phyloP scores from a whole-genome alignment of 1,139 yeast genomes.

The Geotrichum reessii region DNA sequence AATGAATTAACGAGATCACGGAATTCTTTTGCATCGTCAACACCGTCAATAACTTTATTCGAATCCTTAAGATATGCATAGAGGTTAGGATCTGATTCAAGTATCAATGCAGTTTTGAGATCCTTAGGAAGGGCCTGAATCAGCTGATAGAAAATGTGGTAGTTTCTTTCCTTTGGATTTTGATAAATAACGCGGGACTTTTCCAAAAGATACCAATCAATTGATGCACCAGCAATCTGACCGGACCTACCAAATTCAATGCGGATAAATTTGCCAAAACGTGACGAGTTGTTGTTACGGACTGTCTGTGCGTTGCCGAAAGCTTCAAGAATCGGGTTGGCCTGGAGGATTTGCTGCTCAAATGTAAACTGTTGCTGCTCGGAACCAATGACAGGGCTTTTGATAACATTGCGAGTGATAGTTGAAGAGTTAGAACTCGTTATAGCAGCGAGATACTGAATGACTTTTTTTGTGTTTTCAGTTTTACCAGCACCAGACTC shows the following conservation, averaged over 20 bases:
- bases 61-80: conserved; percentile 59
- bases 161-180: conserved; percentile 71
- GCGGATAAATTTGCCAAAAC: conserved; percentile 94
- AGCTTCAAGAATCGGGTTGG: conserved; percentile 92
- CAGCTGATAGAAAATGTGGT: conserved; percentile 87
- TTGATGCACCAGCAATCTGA: conserved; percentile 77
- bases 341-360: conserved; percentile 82
- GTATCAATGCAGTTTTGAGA: conserved; percentile 45
- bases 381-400: neutral
- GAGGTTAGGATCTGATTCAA: conserved; percentile 42
- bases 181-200: conserved; percentile 91
- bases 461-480: conserved; percentile 92
- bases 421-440: conserved; percentile 18
- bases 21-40: conserved; percentile 71
- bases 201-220: conserved; percentile 90
- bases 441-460: conserved; percentile 83
- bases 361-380: conserved; percentile 37
- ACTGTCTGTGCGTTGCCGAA: conserved; percentile 98
- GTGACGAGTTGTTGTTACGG: conserved; percentile 87
- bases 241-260: conserved; percentile 67
- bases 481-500: conserved; percentile 99
- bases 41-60: conserved; percentile 54
- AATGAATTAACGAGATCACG: conserved; percentile 58
- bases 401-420: conserved; percentile 2
- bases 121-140: conserved; percentile 58